Evolutionary conservation across 2,329 filamentous ascomycete genomes (phyloP).

Genomic region (Phialocephala sp.): DNA sequence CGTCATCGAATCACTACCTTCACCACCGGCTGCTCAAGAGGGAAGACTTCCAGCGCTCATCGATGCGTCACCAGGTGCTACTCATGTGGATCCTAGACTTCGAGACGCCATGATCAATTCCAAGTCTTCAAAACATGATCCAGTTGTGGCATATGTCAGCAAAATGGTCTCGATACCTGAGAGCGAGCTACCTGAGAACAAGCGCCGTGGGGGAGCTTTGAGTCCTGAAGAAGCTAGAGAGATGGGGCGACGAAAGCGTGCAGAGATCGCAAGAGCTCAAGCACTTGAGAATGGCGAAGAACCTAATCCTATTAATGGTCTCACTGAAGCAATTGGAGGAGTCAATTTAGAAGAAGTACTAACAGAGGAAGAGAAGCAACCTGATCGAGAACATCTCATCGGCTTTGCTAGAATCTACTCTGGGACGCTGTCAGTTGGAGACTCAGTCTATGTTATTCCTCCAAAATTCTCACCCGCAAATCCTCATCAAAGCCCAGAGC

Average conservation of each 20-base stretch:
- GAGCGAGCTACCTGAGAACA: slow-evolving; percentile 89
- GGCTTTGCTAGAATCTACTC: slow-evolving; percentile 96
- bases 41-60: slow-evolving; percentile 81
- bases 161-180: slow-evolving; percentile 97
- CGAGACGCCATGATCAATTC: slow-evolving; percentile 85
- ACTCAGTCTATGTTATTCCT: slow-evolving; percentile 87
- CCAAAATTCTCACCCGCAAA: slow-evolving; percentile 90
- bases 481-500: slow-evolving; percentile 73
- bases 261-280: slow-evolving; percentile 83
- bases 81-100: slow-evolving; percentile 70
- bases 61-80: slow-evolving; percentile 77
- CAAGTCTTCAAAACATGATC: slow-evolving; percentile 70
- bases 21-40: slow-evolving; percentile 79
- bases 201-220: slow-evolving; percentile 71
- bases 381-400: slow-evolving; percentile 85
- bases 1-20: slow-evolving; percentile 89
- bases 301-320: slow-evolving; percentile 49
- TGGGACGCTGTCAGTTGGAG: slow-evolving; percentile 85
- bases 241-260: slow-evolving; percentile 84
- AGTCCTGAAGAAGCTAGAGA: slow-evolving; percentile 91
- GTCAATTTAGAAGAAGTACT: slow-evolving; percentile 62
- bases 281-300: slow-evolving; percentile 47
- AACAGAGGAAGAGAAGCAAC: slow-evolving; percentile 59
- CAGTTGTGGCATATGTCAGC: slow-evolving; percentile 92
- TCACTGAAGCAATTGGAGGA: slow-evolving; percentile 63